A percentile compares a stretch with the other conserved stretches of the same genome.
Evolutionary conservation across 495 filamentous ascomycete species (phyloP).

Genomic region (Amorphotheca resinae): DNA sequence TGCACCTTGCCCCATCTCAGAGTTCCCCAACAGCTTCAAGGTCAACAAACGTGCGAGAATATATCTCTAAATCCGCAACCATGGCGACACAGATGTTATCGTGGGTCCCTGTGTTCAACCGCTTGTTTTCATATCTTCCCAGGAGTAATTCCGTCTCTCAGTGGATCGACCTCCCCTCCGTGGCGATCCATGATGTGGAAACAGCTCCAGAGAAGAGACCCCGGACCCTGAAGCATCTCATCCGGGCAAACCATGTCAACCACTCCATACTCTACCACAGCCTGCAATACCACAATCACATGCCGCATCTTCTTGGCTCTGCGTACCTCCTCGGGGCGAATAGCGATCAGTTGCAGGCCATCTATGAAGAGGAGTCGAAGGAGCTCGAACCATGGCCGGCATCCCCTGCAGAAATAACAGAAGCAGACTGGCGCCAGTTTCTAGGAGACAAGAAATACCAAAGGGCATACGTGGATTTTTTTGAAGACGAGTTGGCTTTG

Average conservation of each 20-base stretch:
- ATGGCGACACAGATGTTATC: slow-evolving; percentile 35
- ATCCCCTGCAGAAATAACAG: slow-evolving; percentile 68
- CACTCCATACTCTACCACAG: slow-evolving; percentile 71
- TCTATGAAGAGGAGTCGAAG: slow-evolving; percentile 68
- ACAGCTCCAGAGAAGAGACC: slow-evolving; percentile 63
- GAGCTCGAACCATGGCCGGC: slow-evolving; percentile 70
- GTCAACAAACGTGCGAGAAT: neutral
- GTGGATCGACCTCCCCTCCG: slow-evolving; percentile 51
- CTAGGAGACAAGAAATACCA: slow-evolving; percentile 71
- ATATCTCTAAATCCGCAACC: neutral
- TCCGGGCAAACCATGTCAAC: slow-evolving; percentile 85
- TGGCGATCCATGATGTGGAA: slow-evolving; percentile 68
- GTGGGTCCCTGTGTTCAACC: slow-evolving; percentile 34
- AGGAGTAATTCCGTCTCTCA: slow-evolving; percentile 21
- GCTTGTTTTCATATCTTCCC: slow-evolving; percentile 23
- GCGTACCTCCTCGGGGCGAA: slow-evolving; percentile 74
- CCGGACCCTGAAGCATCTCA: slow-evolving; percentile 74
- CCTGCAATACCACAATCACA: slow-evolving; percentile 75
- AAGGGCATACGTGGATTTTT: slow-evolving; percentile 81
- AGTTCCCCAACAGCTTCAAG: neutral
- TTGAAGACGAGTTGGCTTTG: slow-evolving; percentile 72
- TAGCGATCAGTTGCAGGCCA: slow-evolving; percentile 51
- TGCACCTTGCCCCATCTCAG: neutral
- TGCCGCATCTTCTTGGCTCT: slow-evolving; percentile 72
- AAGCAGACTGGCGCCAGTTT: slow-evolving; percentile 76